Conservation (phyloP, 192 early-diverging fungal species). For the Phlyctochytrium arcticum region DNA sequence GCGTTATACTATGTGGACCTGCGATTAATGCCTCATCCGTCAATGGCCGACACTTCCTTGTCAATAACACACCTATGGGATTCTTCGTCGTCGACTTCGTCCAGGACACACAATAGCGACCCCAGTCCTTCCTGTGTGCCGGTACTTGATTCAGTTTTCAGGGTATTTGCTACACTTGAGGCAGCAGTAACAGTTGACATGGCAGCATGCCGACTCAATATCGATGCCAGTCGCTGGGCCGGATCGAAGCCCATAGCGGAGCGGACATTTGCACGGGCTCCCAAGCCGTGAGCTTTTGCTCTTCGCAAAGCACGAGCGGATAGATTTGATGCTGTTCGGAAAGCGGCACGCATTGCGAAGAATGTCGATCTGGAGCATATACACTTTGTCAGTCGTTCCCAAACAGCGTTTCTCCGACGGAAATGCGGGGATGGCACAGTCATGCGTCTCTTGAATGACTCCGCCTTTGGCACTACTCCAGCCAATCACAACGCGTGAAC, state of each 20-base stretch:
- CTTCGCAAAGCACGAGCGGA: slow-evolving; percentile 12
- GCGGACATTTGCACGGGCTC: neutral
- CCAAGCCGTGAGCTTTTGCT: neutral
- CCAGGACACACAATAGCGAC: neutral
- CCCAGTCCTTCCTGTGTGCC: neutral
- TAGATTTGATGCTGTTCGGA: slow-evolving; percentile 12
- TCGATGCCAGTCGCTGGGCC: neutral
- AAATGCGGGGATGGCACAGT: too few species aligned
- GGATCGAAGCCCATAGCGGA: neutral
- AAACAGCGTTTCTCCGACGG: too few species aligned
- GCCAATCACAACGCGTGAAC: too few species aligned
- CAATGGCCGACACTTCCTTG: too few species aligned
- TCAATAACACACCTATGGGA: slow-evolving; percentile 21
- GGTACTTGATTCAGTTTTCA: neutral
- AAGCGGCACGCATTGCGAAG: too few species aligned
- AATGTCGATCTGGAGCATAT: too few species aligned
- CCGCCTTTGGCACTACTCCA: too few species aligned
- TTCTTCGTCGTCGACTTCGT: slow-evolving; percentile 17
- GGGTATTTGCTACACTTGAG: neutral
- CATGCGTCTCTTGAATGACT: too few species aligned
- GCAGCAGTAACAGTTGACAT: neutral
- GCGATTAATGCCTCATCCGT: too few species aligned
- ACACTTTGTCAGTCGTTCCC: too few species aligned
- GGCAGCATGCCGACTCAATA: neutral
- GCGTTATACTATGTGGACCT: too few species aligned